phyloP scores from a whole-genome alignment of 192 early-diverging fungal species.

The Backusella macrospora region DNA sequence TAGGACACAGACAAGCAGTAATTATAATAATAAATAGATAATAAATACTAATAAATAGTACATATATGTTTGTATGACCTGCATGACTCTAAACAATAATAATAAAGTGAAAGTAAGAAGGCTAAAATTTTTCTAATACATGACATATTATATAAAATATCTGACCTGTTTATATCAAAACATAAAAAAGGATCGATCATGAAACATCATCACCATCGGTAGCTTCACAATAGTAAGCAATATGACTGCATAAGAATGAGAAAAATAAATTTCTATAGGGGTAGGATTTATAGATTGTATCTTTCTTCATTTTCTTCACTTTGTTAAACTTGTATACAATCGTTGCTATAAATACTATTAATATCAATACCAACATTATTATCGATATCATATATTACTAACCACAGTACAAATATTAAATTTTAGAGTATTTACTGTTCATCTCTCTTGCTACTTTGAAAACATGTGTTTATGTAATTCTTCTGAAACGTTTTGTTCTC shows the following conservation, averaged over 20 bases:
- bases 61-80: no score
- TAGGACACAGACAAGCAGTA: not conserved
- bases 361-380: no score
- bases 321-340: no score
- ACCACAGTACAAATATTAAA: no score
- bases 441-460: no score
- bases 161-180: not conserved
- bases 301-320: not conserved
- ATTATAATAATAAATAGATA: not conserved
- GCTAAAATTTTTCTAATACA: not conserved
- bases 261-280: not conserved
- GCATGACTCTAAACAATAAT: no score
- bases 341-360: no score
- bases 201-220: not conserved
- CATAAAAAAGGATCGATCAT: not conserved
- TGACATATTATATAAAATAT: not conserved
- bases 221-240: not conserved
- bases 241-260: not conserved
- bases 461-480: not conserved
- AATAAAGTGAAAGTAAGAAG: no score
- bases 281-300: not conserved
- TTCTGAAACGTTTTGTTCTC: slow-evolving; percentile 11
- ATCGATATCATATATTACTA: no score
- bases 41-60: not conserved
- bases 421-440: no score